Evolutionary conservation across 441 rosid species (phyloP), one percentile per base, ranked within the genome.

Genomic region (Populus hybrid): DNA sequence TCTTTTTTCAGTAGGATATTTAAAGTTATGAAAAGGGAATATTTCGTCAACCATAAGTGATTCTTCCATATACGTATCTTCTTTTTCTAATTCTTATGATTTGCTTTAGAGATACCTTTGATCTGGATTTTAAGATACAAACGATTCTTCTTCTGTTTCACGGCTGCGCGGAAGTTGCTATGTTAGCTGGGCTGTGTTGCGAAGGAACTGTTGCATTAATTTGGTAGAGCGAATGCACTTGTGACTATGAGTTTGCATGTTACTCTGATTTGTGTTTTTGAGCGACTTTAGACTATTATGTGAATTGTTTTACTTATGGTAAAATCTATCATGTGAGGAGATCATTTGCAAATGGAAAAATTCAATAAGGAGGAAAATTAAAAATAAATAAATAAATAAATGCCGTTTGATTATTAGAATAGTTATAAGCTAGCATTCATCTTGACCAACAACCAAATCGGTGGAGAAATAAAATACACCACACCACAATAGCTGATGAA

Each of bases 1-100:
- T 1, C 3, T 23, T 77, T 71, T 83, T 78, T 0, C 34, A 32
- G 34, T 32, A 6, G 82, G 75, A 78, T 83, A 75, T 35, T 32
- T 53, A 24, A 53, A 77, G 16, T 71, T 16, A 18, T 32, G 26
- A 30, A 30, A 30, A 30, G 32, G 32, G 32, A 30, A 30, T 30
- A 30, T 30, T 30, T 30, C 32, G 24, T 69, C 68, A 36, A 28
- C 74, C 34, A n/a, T 67, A 28, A 53, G 23, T 2, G 63, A 53
- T 53, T 53, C 63, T 53, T 53, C 63, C 1, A 32, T 0, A 6
- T 19, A 0, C 32, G 32, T 3, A 30, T 18, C 19, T 8, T 32
- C n/a, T 53, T 53, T 19, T 53, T 19, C 63, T 53, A 53, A 53
- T 53, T 19, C 63, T 19, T 0, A 18, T 35, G 2, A 23, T 35